These are phyloP conservation scores for Diaporthe sp. DNA, from an alignment of 2,329 filamentous ascomycete species.

Conservation along the genomic window DNA sequence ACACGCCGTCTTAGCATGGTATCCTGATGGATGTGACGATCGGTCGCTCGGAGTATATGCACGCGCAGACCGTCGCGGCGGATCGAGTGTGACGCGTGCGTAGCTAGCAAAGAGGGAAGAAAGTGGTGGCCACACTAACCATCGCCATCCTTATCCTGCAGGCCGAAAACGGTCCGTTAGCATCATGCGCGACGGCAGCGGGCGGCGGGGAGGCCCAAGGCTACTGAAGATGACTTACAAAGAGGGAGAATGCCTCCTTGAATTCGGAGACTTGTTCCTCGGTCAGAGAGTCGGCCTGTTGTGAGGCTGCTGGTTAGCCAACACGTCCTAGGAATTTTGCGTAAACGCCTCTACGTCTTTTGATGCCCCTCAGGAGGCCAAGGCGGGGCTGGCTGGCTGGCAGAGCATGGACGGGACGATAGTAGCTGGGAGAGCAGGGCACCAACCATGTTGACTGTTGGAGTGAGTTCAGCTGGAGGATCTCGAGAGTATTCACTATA, in stretches of 20 bases:
- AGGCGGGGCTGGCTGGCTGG: slow-evolving; percentile 29
- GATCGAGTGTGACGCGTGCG: slow-evolving; percentile 16
- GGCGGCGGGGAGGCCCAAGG: slow-evolving; percentile 34
- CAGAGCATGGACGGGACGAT: neutral
- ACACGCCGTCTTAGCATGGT: slow-evolving; percentile 41
- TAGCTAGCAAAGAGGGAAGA: neutral
- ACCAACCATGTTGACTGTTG: slow-evolving; percentile 34
- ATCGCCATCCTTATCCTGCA: slow-evolving; percentile 91
- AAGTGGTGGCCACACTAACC: slow-evolving; percentile 67
- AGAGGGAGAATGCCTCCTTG: slow-evolving; percentile 99
- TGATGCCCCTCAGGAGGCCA: slow-evolving; percentile 32
- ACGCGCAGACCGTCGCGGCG: slow-evolving; percentile 29
- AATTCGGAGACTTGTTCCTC: slow-evolving; percentile 99
- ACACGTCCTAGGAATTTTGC: slow-evolving; percentile 8
- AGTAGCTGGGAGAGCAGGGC: neutral
- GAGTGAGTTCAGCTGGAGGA: slow-evolving; percentile 6
- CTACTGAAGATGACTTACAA: slow-evolving; percentile 73
- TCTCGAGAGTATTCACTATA: neutral
- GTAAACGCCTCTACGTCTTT: slow-evolving; percentile 13
- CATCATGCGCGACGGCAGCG: slow-evolving; percentile 13
- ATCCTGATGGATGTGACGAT: slow-evolving; percentile 4
- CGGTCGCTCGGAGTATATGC: neutral
- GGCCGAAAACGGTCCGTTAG: slow-evolving; percentile 38
- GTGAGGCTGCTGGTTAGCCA: slow-evolving; percentile 37
- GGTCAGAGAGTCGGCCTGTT: slow-evolving; percentile 94